Base-by-base conservation (phyloP, 257 asterid genomes). In the Penstemon newberryi region DNA sequence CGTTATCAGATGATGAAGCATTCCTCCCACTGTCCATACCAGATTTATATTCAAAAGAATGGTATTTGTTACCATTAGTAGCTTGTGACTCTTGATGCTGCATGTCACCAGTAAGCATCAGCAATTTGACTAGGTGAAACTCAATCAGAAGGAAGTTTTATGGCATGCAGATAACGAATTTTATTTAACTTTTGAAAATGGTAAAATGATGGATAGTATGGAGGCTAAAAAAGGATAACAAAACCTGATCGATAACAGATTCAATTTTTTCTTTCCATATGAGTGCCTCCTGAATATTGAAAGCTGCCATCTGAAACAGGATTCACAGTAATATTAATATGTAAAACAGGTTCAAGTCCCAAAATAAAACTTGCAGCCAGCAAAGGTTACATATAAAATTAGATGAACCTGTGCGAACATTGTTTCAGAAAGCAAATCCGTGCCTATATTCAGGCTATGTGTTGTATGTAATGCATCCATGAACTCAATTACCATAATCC, bases 231-330 rank as follows among this genome's bases (percentile, higher is more conserved):
- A 37, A 60, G 65, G 71, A 63, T 40, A 38, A 44, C 70, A 57
- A 69, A 78, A 92, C 99, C 99, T 86, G 97, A 73, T 93, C 97
- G 41, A 93, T 93, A 67, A 89, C 91, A 62, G 85, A 91, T 85
- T 94, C 99, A 52, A 94, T 87, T 83, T 94, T 94, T 72, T 94
- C 96, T 81, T 94, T 94, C 99, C 99, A 94, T 73, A 86, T 83
- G 74, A 94, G 91, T 63, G 97, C 92, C 79, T 94, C 97, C 86
- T 91, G 97, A 75, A 94, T 94, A 91, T 94, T 91, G 88, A 89
- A 94, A 81, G 99, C 99, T 67, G 99, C 97, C 99, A 94, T 89
- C 99, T 94, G 88, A 75, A 83, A 78, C 74, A 72, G 33, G 33
- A 25, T 25, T 25, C 33, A 25, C 33, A 72, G 60, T 56, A 40